phyloP scores from a whole-genome alignment of 345 rosid genomes.

The Clarkia xantiana region DNA sequence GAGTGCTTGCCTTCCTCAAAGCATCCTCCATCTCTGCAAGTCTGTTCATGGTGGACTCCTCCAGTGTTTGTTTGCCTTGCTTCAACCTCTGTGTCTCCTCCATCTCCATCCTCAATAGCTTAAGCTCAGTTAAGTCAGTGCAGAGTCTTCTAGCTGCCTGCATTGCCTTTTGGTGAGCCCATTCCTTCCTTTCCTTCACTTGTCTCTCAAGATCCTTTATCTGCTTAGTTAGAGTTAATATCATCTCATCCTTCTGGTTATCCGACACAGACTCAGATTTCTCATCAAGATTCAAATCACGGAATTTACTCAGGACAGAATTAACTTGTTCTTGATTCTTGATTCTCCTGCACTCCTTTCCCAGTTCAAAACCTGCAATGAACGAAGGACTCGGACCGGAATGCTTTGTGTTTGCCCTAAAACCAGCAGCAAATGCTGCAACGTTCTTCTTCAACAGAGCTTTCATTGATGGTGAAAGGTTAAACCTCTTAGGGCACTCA shows the following conservation, averaged over 20 bases:
- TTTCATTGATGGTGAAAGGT: slow-evolving; percentile 76
- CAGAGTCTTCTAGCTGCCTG: slow-evolving; percentile 91
- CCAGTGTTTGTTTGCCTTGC: slow-evolving; percentile 72
- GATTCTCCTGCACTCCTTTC: slow-evolving; percentile 28
- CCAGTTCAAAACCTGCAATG: slow-evolving; percentile 22
- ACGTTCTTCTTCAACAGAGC: slow-evolving; percentile 75
- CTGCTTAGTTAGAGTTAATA: slow-evolving; percentile 43
- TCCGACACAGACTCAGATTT: slow-evolving; percentile 40
- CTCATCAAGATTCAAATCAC: slow-evolving; percentile 67
- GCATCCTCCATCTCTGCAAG: slow-evolving; percentile 77
- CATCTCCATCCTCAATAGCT: slow-evolving; percentile 65
- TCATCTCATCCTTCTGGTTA: slow-evolving; percentile 65
- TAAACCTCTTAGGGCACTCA: slow-evolving; percentile 77
- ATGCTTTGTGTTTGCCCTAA: slow-evolving; percentile 56
- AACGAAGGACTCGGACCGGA: slow-evolving; percentile 20
- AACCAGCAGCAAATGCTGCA: slow-evolving; percentile 79
- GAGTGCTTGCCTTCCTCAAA: slow-evolving; percentile 65
- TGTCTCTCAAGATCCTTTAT: slow-evolving; percentile 66
- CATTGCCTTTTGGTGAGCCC: slow-evolving; percentile 97
- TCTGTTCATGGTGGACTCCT: slow-evolving; percentile 67
- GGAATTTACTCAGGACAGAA: slow-evolving; percentile 50
- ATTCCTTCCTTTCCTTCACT: slow-evolving; percentile 75
- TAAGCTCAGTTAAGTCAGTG: slow-evolving; percentile 67
- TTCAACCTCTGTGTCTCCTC: slow-evolving; percentile 72
- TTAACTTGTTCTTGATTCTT: slow-evolving; percentile 41